These are phyloP conservation scores for Extremus antarcticus DNA, from an alignment of 495 filamentous ascomycete species.

Conservation along the genomic window DNA sequence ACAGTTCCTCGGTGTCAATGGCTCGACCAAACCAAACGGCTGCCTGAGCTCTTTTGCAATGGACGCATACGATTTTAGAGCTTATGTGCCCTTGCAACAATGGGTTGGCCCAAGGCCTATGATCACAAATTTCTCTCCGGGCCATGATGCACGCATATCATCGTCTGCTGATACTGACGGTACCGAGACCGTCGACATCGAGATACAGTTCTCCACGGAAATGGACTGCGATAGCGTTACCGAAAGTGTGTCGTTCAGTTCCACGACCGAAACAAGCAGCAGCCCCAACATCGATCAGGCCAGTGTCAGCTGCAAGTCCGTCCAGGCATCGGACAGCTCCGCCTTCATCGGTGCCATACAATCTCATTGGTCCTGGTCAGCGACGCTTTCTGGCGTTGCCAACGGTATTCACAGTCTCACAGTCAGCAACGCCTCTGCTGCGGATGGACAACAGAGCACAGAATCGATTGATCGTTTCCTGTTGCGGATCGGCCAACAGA, in stretches of 20 bases:
- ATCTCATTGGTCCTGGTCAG: constrained; percentile 43
- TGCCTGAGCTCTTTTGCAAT: constrained; percentile 44
- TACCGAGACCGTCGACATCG: constrained; percentile 37
- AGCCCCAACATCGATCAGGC: constrained; percentile 32
- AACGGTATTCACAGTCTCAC: constrained; percentile 54
- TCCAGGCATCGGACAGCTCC: constrained; percentile 13
- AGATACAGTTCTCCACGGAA: constrained; percentile 46
- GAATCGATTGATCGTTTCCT: constrained; percentile 44
- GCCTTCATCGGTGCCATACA: constrained; percentile 38
- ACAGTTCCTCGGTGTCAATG: constrained; percentile 33
- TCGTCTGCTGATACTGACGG: constrained; percentile 37
- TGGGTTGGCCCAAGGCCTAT: constrained; percentile 47
- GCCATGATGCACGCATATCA: constrained; percentile 48
- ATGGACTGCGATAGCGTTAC: constrained; percentile 52
- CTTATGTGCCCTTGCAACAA: constrained; percentile 44
- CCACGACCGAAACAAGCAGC: constrained; percentile 35
- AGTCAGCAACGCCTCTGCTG: constrained; percentile 40
- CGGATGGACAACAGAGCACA: constrained; percentile 30
- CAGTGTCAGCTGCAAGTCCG: constrained; percentile 33
- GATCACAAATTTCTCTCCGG: constrained; percentile 53
- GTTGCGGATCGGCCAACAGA: constrained; percentile 40
- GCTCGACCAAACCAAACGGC: constrained; percentile 39
- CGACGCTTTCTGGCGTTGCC: constrained; percentile 43
- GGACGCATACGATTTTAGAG: constrained; percentile 48
- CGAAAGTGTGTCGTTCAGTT: constrained; percentile 39